Conservation (phyloP, 1,284 basidiomycete species). For the Ustilago xerochloae region DNA sequence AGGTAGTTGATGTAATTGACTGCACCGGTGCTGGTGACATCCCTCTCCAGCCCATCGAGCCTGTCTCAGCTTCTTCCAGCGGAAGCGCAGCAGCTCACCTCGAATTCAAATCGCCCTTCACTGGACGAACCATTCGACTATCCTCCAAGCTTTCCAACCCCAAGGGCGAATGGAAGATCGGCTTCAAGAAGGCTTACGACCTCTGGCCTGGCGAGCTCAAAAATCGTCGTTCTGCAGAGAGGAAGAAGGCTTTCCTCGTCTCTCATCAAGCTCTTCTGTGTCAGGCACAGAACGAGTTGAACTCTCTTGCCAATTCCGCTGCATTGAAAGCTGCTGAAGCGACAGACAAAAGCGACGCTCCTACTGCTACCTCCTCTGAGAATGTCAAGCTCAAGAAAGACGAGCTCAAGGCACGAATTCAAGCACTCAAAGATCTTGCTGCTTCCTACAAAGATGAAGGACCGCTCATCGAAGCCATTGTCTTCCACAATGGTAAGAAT, state of each 20-base stretch:
- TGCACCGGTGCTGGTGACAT: slow-evolving; percentile 66
- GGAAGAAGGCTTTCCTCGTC: slow-evolving; percentile 63
- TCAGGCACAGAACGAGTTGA: slow-evolving; percentile 56
- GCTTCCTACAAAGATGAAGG: slow-evolving; percentile 64
- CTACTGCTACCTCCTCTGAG: slow-evolving; percentile 9
- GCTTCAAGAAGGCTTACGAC: slow-evolving; percentile 67
- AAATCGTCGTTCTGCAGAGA: slow-evolving; percentile 60
- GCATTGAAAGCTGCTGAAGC: slow-evolving; percentile 1
- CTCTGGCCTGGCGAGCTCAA: slow-evolving; percentile 67
- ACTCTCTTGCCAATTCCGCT: slow-evolving; percentile 28
- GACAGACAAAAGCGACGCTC: slow-evolving; percentile 11
- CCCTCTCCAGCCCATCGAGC: slow-evolving; percentile 47
- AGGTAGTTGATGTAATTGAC: slow-evolving; percentile 69
- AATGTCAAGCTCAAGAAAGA: slow-evolving; percentile 48
- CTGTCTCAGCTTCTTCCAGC: slow-evolving; percentile 4
- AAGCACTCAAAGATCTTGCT: slow-evolving; percentile 62
- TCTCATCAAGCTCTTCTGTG: slow-evolving; percentile 61
- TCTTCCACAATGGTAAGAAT: slow-evolving; percentile 67
- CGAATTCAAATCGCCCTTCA: slow-evolving; percentile 61
- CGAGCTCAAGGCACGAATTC: slow-evolving; percentile 64
- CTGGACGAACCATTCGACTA: slow-evolving; percentile 61
- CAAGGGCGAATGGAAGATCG: slow-evolving; percentile 64
- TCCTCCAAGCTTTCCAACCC: slow-evolving; percentile 61
- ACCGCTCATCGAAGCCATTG: slow-evolving; percentile 66
- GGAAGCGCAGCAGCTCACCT: slow-evolving; percentile 21